These are phyloP conservation scores for Rhynchospora tenuis DNA, from an alignment of 176 grass and related monocot species.

Conservation along the genomic window DNA sequence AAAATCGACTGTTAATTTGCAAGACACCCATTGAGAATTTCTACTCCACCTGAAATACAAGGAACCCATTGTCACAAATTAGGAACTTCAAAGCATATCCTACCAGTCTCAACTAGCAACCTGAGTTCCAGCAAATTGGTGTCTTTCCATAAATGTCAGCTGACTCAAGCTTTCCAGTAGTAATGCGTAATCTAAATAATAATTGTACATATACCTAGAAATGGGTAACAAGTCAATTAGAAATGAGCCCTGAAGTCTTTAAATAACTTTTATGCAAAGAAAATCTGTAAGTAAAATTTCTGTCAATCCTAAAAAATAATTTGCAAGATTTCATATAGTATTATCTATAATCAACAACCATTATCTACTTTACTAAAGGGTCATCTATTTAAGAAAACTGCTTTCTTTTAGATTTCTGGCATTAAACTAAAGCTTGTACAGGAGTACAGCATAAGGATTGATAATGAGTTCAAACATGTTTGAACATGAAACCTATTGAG, in stretches of 20 bases:
- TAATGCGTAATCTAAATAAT: not conserved
- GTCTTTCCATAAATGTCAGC: not conserved
- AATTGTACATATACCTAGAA: not conserved
- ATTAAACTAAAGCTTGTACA: too few species aligned
- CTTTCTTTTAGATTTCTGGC: too few species aligned
- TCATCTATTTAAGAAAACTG: not conserved
- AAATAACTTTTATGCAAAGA: not conserved
- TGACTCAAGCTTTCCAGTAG: not conserved
- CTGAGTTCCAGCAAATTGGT: not conserved
- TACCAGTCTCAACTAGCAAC: not conserved
- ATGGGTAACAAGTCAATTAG: not conserved
- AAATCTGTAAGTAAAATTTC: not conserved
- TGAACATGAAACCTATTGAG: not conserved
- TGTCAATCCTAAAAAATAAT: not conserved
- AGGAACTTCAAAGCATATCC: not conserved
- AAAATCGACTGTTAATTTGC: slow-evolving; percentile 33
- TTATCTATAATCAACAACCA: not conserved
- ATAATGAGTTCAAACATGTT: too few species aligned
- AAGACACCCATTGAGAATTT: slow-evolving; percentile 57
- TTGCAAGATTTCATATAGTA: not conserved
- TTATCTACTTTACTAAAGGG: not conserved
- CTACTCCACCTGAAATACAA: slow-evolving; percentile 55
- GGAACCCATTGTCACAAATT: not conserved
- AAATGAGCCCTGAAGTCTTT: too few species aligned
- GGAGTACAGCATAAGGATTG: too few species aligned